Percentiles rank a stretch among this genome's conserved stretches.
These are phyloP conservation scores for Ophiostoma australiae DNA, from an alignment of 2,329 filamentous ascomycete species.

Conservation along the genomic window DNA sequence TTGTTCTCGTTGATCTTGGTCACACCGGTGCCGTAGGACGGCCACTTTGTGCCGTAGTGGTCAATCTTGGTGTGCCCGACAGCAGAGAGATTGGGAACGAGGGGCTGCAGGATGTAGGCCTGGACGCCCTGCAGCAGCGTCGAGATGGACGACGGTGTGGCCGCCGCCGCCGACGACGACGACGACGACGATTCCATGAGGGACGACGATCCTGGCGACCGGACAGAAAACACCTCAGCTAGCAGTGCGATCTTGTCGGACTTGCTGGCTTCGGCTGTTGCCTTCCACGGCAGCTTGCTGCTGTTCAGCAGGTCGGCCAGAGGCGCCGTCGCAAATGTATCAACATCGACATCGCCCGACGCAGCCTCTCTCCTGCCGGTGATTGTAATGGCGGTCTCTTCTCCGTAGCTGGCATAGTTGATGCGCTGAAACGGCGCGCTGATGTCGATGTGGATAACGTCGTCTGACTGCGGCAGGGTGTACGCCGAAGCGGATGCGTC, in stretches of 20 bases:
- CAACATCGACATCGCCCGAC: neutral
- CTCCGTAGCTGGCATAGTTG: neutral
- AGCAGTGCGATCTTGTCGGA: neutral
- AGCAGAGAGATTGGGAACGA: neutral
- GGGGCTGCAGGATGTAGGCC: constrained; percentile 11
- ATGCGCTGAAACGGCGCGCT: constrained; percentile 2
- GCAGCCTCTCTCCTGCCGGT: neutral
- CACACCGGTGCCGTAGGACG: constrained; percentile 3
- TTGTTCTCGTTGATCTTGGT: constrained; percentile 9
- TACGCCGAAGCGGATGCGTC: neutral
- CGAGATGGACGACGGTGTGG: neutral
- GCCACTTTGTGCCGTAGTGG: constrained; percentile 12
- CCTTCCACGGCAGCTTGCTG: constrained; percentile 1
- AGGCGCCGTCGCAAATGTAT: neutral
- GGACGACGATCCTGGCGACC: neutral
- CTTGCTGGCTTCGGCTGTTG: neutral
- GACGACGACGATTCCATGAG: constrained; percentile 12
- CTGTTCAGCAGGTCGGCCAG: neutral
- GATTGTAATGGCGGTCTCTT: neutral
- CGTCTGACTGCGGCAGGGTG: neutral
- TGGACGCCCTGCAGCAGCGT: constrained; percentile 3
- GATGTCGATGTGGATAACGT: neutral
- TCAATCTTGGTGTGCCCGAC: neutral
- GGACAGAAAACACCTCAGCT: neutral
- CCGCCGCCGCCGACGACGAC: too few relatives aligned